Base-by-base conservation (phyloP, 441 rosid genomes). In the Euphorbia celastroides region DNA sequence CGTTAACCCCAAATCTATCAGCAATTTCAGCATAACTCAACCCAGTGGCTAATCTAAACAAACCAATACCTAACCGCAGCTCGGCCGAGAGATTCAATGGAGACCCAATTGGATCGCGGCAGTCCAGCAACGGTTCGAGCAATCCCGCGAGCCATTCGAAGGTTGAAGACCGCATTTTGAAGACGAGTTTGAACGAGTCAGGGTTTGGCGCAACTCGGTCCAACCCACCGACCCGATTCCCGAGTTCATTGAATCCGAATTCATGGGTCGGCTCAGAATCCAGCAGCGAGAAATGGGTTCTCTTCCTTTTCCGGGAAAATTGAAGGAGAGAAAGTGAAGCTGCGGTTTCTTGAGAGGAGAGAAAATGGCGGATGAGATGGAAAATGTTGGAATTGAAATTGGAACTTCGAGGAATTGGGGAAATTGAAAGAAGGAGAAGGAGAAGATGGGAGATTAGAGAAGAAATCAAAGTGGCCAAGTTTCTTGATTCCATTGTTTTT, bases 91-190 rank as follows among this genome's bases (percentile, higher is more conserved):
- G 86, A 76, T 79, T 79, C 38, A 84, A 57, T 20, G 75, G 81
- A 8, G 83, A 75, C 31, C 84, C 88, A 22, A 82, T 62, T 0
- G 90, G 93, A 73, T 87, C 90, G 19, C 93, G 88, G 71, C 93
- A 85, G 51, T 87, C 90, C 5, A 87, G 76, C 51, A 87, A 44
- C 41, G 87, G 93, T 64, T 85, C 90, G 23, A 87, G 93, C 74
- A 87, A 79, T 5, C 90, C 88, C n/a, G 81, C 72, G 9, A 87
- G 84, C 93, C 90, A 85, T 70, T 81, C 85, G 32, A 87, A 85
- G 30, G 87, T 81, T 30, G 89, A 75, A 51, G 81, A 71, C 19
- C 73, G 75, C 87, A 87, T 87, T 46, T 75, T 78, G 78, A 85
- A 84, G 63, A 57, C 60, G 62, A 54, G 28, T 63, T 55, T 79